Conservation (phyloP, 2,329 filamentous ascomycete genomes). For the Emmonsia crescens region DNA sequence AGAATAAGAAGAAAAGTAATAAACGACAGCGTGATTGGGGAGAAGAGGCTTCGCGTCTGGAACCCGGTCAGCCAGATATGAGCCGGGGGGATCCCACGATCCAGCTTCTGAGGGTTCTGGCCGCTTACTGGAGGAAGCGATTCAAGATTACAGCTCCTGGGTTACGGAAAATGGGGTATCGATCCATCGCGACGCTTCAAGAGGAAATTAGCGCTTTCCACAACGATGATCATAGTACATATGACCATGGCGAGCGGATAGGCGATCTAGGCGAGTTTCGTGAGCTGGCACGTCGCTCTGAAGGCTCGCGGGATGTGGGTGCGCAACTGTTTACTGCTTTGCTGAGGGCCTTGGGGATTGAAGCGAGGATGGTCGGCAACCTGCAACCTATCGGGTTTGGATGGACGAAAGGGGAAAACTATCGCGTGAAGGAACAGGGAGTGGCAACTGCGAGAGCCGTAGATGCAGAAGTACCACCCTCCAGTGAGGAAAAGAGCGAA, state of each 20-base stretch:
- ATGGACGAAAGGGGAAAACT: conserved; percentile 79
- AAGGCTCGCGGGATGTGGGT: conserved; percentile 77
- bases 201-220: conserved; percentile 62
- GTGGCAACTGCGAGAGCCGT: conserved; percentile 7
- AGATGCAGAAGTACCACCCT: conserved; percentile 14
- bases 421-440: conserved; percentile 36
- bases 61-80: conserved; percentile 61
- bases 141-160: conserved; percentile 70
- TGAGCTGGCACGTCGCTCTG: conserved; percentile 54
- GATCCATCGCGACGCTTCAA: conserved; percentile 62
- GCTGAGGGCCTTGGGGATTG: conserved; percentile 66
- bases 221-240: conserved; percentile 49
- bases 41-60: conserved; percentile 54
- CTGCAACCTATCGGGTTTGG: conserved; percentile 82
- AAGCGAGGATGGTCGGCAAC: conserved; percentile 72
- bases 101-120: conserved; percentile 62
- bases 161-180: conserved; percentile 81
- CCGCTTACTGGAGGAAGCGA: conserved; percentile 76
- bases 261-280: conserved; percentile 57
- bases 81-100: conserved; percentile 75
- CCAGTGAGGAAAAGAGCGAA: background rate
- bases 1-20: conserved; percentile 25
- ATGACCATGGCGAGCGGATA: conserved; percentile 67
- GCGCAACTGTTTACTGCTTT: conserved; percentile 84
- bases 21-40: conserved; percentile 56